Percentiles rank a stretch among this genome's conserved stretches.
Conservation (phyloP, 2,329 filamentous ascomycete species). For the Penicillium sp. region DNA sequence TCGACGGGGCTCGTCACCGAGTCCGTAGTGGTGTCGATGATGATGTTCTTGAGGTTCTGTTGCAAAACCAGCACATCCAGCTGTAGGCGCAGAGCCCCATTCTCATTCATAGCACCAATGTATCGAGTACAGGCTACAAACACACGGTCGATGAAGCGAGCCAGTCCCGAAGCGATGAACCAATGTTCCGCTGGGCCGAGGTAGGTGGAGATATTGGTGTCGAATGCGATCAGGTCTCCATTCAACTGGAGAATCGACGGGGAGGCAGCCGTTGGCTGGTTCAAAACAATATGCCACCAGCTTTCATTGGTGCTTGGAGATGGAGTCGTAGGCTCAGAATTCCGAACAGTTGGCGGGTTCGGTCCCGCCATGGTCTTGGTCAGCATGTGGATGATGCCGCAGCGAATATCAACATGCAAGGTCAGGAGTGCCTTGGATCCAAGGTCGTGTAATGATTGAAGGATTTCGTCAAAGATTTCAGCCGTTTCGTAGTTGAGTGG, state of each 20-base stretch:
- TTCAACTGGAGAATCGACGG: constrained; percentile 80
- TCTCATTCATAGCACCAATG: constrained; percentile 78
- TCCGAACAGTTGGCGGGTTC: constrained; percentile 41
- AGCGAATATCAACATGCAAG: constrained; percentile 83
- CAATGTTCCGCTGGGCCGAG: constrained; percentile 68
- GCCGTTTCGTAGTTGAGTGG: constrained; percentile 86
- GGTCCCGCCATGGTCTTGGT: constrained; percentile 60
- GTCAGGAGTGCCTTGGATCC: constrained; percentile 77
- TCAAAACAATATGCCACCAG: constrained; percentile 45
- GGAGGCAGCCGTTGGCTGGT: constrained; percentile 44
- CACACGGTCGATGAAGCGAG: constrained; percentile 73
- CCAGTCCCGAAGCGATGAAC: constrained; percentile 75
- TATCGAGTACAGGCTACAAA: constrained; percentile 69
- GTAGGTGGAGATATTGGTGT: constrained; percentile 73
- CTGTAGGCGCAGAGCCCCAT: constrained; percentile 82
- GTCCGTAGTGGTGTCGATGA: constrained; percentile 32
- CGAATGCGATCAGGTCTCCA: constrained; percentile 78
- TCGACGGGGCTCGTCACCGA: constrained; percentile 3
- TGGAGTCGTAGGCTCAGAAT: constrained; percentile 46
- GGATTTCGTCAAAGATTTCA: constrained; percentile 81
- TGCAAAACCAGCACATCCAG: constrained; percentile 93
- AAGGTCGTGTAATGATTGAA: constrained; percentile 78
- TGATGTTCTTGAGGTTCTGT: constrained; percentile 94
- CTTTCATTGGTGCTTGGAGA: constrained; percentile 71
- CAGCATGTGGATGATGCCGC: constrained; percentile 79